Evolutionary conservation across 2,329 filamentous ascomycete genomes (phyloP).

Genomic region (Fusarium subtropicale): DNA sequence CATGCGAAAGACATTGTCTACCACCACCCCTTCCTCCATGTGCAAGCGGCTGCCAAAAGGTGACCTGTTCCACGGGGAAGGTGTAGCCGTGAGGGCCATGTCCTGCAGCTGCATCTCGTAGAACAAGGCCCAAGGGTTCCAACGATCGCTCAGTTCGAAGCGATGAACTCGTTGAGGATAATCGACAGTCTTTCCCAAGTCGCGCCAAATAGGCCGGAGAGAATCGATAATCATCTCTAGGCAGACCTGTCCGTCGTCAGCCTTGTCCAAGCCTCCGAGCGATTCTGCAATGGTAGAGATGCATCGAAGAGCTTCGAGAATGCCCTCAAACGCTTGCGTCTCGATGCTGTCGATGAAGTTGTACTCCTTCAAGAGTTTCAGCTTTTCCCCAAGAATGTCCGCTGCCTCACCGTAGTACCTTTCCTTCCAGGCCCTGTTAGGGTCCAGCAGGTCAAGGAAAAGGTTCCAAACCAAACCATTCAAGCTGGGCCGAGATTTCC

Average conservation of each 20-base stretch:
- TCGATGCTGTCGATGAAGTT: background rate
- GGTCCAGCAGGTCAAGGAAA: background rate
- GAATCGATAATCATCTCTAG: too few relatives aligned
- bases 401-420: background rate
- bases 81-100: background rate
- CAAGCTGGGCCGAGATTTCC: too few relatives aligned
- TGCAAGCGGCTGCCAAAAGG: too few relatives aligned
- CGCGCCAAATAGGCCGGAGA: background rate
- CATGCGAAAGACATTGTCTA: too few relatives aligned
- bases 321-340: background rate
- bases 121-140: background rate
- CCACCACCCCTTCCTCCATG: too few relatives aligned
- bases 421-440: accelerated
- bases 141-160: accelerated
- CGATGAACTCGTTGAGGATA: background rate
- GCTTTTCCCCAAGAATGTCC: conserved; percentile 6
- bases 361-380: background rate
- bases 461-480: accelerated
- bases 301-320: background rate
- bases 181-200: too few relatives aligned
- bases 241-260: background rate
- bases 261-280: background rate
- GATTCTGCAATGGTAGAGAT: accelerated
- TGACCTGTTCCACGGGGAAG: background rate
- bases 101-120: background rate